A percentile compares a stretch with the other conserved stretches of the same genome.
phyloP scores from a whole-genome alignment of 441 rosid genomes.

The Eruca vesicaria region DNA sequence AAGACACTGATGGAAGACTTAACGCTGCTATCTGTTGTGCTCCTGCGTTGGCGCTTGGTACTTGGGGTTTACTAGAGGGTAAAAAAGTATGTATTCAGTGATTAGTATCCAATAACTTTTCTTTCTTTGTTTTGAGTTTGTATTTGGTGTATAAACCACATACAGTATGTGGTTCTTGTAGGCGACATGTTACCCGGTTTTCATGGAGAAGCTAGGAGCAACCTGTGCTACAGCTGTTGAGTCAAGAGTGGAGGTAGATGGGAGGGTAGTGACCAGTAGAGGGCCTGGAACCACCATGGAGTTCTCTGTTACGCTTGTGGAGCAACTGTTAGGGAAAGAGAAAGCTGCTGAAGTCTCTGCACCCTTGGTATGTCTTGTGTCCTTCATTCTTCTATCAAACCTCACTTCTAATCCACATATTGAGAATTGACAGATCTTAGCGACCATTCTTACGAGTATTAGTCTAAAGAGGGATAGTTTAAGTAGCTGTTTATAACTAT shows the following conservation, averaged over 20 bases:
- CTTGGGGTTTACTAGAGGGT: slow-evolving; percentile 89
- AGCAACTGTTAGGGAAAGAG: slow-evolving; percentile 75
- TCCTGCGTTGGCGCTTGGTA: too few species aligned
- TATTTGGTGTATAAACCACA: slow-evolving; percentile 4
- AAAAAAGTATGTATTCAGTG: slow-evolving; percentile 45
- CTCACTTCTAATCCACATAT: background rate
- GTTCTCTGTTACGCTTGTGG: slow-evolving; percentile 73
- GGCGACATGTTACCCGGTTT: slow-evolving; percentile 87
- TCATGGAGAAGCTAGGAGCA: slow-evolving; percentile 72
- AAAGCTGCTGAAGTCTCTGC: slow-evolving; percentile 71
- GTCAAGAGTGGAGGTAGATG: slow-evolving; percentile 84
- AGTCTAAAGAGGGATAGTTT: too few species aligned
- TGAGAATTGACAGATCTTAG: background rate
- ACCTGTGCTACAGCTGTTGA: slow-evolving; percentile 67
- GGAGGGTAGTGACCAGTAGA: slow-evolving; percentile 74
- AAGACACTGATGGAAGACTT: slow-evolving; percentile 65
- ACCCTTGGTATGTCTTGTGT: slow-evolving; percentile 51
- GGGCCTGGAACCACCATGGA: slow-evolving; percentile 97
- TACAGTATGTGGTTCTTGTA: slow-evolving; percentile 26
- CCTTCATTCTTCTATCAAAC: background rate
- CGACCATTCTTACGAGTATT: too few species aligned
- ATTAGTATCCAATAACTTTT: background rate
- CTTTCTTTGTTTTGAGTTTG: slow-evolving; percentile 3
- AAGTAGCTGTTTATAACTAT: background rate
- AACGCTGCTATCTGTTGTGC: slow-evolving; percentile 89